Conservation (phyloP, 257 asterid species). For the Mentha longifolia region DNA sequence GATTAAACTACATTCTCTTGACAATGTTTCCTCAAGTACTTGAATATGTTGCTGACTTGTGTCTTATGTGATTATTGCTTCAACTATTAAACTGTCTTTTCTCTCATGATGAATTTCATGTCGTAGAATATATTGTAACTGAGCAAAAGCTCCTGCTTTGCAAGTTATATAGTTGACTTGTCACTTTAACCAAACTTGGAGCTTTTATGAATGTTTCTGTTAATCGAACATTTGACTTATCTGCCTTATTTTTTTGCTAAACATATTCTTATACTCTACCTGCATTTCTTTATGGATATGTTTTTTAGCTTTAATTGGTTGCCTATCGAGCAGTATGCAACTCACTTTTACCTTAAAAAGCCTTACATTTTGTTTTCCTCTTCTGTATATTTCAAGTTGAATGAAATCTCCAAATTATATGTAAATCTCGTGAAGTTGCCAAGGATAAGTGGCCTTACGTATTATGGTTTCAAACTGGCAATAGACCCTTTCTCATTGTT, state of each 20-base stretch:
- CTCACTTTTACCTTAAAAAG: slow-evolving; percentile 16
- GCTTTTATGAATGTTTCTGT: not conserved
- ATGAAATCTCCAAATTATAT: not conserved
- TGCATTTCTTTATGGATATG: not conserved
- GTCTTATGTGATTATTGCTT: slow-evolving; percentile 14
- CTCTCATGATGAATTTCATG: slow-evolving; percentile 14
- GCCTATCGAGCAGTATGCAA: slow-evolving; percentile 4
- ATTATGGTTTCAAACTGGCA: slow-evolving; percentile 17
- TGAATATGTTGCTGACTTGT: slow-evolving; percentile 21
- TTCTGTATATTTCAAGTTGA: slow-evolving; percentile 1
- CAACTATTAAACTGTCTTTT: not conserved
- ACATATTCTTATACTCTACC: slow-evolving; percentile 2
- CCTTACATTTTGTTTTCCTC: slow-evolving; percentile 13
- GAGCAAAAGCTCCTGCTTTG: slow-evolving; percentile 11
- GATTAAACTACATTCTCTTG: slow-evolving; percentile 19
- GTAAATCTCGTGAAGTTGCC: not conserved
- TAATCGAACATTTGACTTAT: not conserved
- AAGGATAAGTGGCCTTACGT: slow-evolving; percentile 7
- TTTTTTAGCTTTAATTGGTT: not conserved
- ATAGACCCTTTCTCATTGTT: slow-evolving; percentile 18
- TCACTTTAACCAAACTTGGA: slow-evolving; percentile 17
- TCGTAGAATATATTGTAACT: not conserved
- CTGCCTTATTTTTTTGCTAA: not conserved
- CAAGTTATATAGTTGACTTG: not conserved
- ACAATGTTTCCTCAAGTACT: slow-evolving; percentile 17